A percentile compares a stretch with the other conserved stretches of the same genome.
Conservation (phyloP, 2,329 filamentous ascomycete species). For the Pseudogymnoascus sp. region DNA sequence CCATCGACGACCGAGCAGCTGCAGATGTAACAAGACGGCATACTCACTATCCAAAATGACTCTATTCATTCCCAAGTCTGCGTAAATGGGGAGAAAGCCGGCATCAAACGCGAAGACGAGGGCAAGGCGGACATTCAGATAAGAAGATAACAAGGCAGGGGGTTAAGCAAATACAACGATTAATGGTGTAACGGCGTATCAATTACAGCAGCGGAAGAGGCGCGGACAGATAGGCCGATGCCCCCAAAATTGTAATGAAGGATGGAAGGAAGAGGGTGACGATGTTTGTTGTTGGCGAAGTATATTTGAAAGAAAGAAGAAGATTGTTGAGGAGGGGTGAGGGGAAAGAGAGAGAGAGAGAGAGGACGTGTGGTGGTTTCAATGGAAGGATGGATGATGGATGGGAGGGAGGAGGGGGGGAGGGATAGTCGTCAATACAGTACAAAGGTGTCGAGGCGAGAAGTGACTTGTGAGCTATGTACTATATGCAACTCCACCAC, state of each 20-base stretch:
- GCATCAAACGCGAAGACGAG: neutral
- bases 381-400: neutral
- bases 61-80: slow-evolving; percentile 1
- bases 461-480: neutral
- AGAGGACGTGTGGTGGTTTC: neutral
- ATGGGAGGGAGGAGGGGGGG: neutral
- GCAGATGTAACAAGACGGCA: neutral
- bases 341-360: neutral
- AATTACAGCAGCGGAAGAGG: neutral
- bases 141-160: slow-evolving; percentile 1
- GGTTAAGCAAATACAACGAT: slow-evolving; percentile 2
- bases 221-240: neutral
- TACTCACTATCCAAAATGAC: slow-evolving; percentile 2
- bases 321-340: slow-evolving; percentile 5
- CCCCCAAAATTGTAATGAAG: neutral
- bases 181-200: slow-evolving; percentile 6
- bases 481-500: neutral
- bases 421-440: neutral
- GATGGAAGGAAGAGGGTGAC: neutral
- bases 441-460: slow-evolving; percentile 1
- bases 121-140: slow-evolving; percentile 1
- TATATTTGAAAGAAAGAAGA: neutral
- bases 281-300: neutral
- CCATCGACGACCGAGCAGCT: neutral
- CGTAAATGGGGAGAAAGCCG: neutral